Evolutionary conservation across 805 yeast genomes (phyloP).

Genomic region (Metschnikowia arizonensis): DNA sequence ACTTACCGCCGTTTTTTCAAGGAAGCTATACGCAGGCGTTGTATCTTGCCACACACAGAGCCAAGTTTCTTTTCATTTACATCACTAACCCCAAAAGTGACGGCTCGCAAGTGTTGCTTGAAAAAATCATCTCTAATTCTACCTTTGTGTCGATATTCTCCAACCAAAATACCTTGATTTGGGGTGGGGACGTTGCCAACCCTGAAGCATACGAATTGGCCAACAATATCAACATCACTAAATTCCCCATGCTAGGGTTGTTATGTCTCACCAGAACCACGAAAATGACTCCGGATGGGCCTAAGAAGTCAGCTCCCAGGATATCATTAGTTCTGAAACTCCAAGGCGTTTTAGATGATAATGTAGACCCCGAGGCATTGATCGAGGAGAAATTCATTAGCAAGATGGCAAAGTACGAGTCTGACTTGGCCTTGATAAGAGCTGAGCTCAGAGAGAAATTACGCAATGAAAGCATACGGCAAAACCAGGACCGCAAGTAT

Average conservation of each 20-base stretch:
- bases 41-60: slow-evolving; percentile 61
- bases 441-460: slow-evolving; percentile 60
- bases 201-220: slow-evolving; percentile 84
- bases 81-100: slow-evolving; percentile 72
- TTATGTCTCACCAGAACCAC: slow-evolving; percentile 61
- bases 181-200: slow-evolving; percentile 86
- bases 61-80: slow-evolving; percentile 68
- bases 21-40: slow-evolving; percentile 82
- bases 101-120: slow-evolving; percentile 49
- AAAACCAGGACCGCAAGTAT: slow-evolving; percentile 76
- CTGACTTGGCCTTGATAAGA: slow-evolving; percentile 56
- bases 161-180: slow-evolving; percentile 50
- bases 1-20: slow-evolving; percentile 50
- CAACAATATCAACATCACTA: slow-evolving; percentile 63
- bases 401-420: slow-evolving; percentile 55
- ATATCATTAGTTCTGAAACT: slow-evolving; percentile 57
- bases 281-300: slow-evolving; percentile 53
- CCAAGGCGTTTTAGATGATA: slow-evolving; percentile 55
- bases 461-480: slow-evolving; percentile 52
- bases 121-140: slow-evolving; percentile 50
- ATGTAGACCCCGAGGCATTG: slow-evolving; percentile 29
- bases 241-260: slow-evolving; percentile 79
- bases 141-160: slow-evolving; percentile 40
- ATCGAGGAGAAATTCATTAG: slow-evolving; percentile 40
- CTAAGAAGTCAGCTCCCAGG: slow-evolving; percentile 49